Base-by-base conservation (phyloP, 352 stramenopile species). In the Phytophthora agathidicida region DNA sequence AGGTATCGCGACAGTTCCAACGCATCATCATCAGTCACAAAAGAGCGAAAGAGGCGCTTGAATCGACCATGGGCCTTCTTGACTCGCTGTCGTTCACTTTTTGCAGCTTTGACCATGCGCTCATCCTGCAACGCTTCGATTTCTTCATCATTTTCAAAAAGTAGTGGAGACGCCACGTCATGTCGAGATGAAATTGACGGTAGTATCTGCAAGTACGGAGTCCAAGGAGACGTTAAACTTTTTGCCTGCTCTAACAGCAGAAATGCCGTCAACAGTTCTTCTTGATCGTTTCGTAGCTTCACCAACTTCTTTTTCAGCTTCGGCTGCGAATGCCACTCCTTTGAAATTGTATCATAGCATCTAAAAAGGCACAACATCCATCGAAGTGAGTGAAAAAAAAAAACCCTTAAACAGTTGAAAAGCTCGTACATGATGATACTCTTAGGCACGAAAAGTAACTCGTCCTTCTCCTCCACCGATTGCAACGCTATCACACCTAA, bases 261-360 rank as follows among this genome's bases (percentile, higher is more conserved):
- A 48, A 90, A 91, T 17, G 77, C 79, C 0, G 81, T 85, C 20
- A 93, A 38, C 14, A 90, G 39, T 44, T 89, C 83, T 24, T 89
- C 75, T 24, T 69, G 57, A 11, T 71, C 50, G 1, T 58, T 42
- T 14, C 55, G 10, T 3, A 90, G 46, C 20, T 73, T 73, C 11
- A 33, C 22, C 31, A 88, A 68, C 20, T 74, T 81, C 10, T 58
- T 32, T n/a, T 60, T 48, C 19, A 88, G 46, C 3, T 63, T 63
- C 1, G 41, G 31, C 7, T 56, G 35, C 10, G 41, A 50, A 16
- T 28, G 51, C 62, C 56, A 71, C 22, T 69, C 56, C 13, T 47
- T 16, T 1, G 62, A 32, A 32, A 76, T 74, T 8, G 73, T 84
- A 30, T 89, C 71, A 8, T 56, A 45, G 20, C 71, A 84, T 8